These are phyloP conservation scores for Fusarium pseudonygamai DNA, from an alignment of 2,329 filamentous ascomycete genomes.

Conservation along the genomic window DNA sequence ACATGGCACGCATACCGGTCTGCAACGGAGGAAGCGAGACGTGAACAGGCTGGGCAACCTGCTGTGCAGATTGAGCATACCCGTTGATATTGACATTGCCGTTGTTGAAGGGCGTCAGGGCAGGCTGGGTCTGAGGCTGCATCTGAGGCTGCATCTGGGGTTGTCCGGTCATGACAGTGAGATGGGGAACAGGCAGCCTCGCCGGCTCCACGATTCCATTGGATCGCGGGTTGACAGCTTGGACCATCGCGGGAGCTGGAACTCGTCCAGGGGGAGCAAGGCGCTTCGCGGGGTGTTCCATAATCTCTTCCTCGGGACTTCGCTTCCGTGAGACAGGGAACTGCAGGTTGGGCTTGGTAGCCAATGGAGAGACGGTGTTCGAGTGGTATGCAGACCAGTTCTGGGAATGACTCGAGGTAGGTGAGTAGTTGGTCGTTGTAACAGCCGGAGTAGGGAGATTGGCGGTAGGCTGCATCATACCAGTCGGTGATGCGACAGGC, in stretches of 20 bases:
- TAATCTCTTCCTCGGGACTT: conserved; percentile 58
- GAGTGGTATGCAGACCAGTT: conserved; percentile 53
- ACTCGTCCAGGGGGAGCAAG: conserved; percentile 43
- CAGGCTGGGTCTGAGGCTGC: conserved; percentile 18
- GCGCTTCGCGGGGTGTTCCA: conserved; percentile 66
- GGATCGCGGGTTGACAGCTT: conserved; percentile 31
- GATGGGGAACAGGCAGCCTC: conserved; percentile 75
- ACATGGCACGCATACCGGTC: conserved; percentile 75
- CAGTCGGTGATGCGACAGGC: conserved; percentile 62
- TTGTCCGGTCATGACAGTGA: conserved; percentile 69
- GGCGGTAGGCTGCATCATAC: conserved; percentile 42
- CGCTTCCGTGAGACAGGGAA: conserved; percentile 59
- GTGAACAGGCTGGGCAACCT: conserved; percentile 44
- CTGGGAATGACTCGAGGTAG: conserved; percentile 50
- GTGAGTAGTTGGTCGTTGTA: conserved; percentile 51
- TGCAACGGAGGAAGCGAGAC: conserved; percentile 72
- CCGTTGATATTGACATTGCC: conserved; percentile 49
- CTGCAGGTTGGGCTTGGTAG: conserved; percentile 56
- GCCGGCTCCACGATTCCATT: conserved; percentile 37
- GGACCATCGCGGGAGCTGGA: conserved; percentile 25
- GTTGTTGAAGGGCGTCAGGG: conserved; percentile 42
- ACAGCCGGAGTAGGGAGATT: conserved; percentile 48
- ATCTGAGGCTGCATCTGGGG: conserved; percentile 27
- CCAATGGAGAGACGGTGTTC: conserved; percentile 59
- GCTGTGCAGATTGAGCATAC: conserved; percentile 46